phyloP scores from a whole-genome alignment of 2,329 filamentous ascomycete genomes.

The Colletotrichum nymphaeae region DNA sequence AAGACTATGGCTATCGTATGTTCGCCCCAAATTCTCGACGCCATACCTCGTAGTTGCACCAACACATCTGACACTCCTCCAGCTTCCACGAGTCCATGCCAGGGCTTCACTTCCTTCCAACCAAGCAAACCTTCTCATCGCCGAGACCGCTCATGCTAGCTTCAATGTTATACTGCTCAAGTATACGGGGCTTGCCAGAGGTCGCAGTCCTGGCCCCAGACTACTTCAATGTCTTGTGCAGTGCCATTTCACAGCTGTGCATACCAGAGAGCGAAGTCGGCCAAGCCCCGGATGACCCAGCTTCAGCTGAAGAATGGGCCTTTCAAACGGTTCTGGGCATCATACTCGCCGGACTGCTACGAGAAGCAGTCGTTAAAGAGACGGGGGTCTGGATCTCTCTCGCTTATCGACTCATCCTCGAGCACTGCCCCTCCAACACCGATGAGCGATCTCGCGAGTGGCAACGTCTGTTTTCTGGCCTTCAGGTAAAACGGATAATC shows the following conservation, averaged over 20 bases:
- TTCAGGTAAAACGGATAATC: constrained; percentile 24
- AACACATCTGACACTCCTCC: not conserved
- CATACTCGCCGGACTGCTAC: constrained; percentile 53
- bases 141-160: constrained; percentile 55
- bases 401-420: constrained; percentile 53
- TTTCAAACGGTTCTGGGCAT: constrained; percentile 56
- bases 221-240: constrained; percentile 52
- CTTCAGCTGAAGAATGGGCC: constrained; percentile 49
- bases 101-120: constrained; percentile 56
- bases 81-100: constrained; percentile 58
- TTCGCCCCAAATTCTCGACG: not conserved
- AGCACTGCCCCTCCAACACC: constrained; percentile 52
- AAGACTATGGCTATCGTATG: constrained; percentile 48
- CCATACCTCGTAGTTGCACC: not conserved
- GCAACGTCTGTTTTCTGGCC: constrained; percentile 51
- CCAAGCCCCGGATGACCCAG: constrained; percentile 37
- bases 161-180: constrained; percentile 56
- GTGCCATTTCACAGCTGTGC: constrained; percentile 53
- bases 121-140: constrained; percentile 53
- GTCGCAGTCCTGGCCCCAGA: constrained; percentile 48
- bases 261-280: constrained; percentile 47
- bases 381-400: constrained; percentile 57
- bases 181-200: constrained; percentile 46
- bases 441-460: constrained; percentile 52
- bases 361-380: constrained; percentile 53